A percentile compares a stretch with the other conserved stretches of the same genome.
Evolutionary conservation across 495 filamentous ascomycete genomes (phyloP).

Genomic region (Talaromyces nanjingensis): DNA sequence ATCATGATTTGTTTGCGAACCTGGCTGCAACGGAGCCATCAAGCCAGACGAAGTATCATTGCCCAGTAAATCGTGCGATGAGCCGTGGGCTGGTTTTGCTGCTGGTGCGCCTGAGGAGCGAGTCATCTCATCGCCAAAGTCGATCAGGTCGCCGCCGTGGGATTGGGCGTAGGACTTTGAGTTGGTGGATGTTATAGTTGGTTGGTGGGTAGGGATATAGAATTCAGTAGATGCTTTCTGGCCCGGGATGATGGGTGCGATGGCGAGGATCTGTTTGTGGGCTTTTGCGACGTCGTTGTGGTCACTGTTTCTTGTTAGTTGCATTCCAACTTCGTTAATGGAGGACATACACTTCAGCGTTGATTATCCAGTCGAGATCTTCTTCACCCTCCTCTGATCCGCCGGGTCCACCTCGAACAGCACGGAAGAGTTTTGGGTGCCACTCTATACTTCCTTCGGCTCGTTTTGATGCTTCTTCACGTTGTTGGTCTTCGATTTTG

Average conservation of each 20-base stretch:
- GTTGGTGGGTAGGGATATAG: slow-evolving; percentile 30
- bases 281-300: slow-evolving; percentile 63
- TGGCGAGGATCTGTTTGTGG: slow-evolving; percentile 74
- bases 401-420: slow-evolving; percentile 62
- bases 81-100: slow-evolving; percentile 3
- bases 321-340: not conserved
- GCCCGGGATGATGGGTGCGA: slow-evolving; percentile 78
- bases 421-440: slow-evolving; percentile 78
- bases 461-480: slow-evolving; percentile 79
- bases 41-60: not conserved
- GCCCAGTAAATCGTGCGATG: slow-evolving; percentile 6
- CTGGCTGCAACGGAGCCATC: slow-evolving; percentile 5
- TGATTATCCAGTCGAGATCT: slow-evolving; percentile 91
- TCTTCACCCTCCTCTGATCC: slow-evolving; percentile 77
- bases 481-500: slow-evolving; percentile 84
- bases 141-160: slow-evolving; percentile 24
- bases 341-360: slow-evolving; percentile 63
- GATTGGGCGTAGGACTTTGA: slow-evolving; percentile 17
- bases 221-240: slow-evolving; percentile 43
- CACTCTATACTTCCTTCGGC: slow-evolving; percentile 79
- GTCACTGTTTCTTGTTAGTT: not conserved
- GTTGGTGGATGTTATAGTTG: slow-evolving; percentile 17
- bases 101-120: slow-evolving; percentile 3
- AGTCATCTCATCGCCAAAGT: slow-evolving; percentile 22
- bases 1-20: not conserved